These are phyloP conservation scores for Yamadazyma friedrichii DNA, from an alignment of 1,139 yeast species.

Conservation along the genomic window DNA sequence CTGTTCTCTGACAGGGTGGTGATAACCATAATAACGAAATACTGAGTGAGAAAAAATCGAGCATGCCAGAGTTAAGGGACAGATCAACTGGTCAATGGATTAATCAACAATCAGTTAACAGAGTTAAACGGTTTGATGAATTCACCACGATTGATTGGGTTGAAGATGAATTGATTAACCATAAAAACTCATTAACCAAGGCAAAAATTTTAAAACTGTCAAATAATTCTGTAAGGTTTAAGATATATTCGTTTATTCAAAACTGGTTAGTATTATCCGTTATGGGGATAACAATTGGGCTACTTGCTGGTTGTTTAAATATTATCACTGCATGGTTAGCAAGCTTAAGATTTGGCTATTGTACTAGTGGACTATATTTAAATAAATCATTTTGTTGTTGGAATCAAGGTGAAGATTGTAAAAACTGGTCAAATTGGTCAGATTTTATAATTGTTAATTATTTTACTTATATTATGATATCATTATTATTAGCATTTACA, in stretches of 20 bases:
- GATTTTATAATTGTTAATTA: conserved; percentile 47
- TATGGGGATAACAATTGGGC: conserved; percentile 76
- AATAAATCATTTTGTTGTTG: conserved; percentile 82
- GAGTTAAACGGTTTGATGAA: conserved; percentile 51
- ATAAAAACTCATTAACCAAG: conserved; percentile 33
- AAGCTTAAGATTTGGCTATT: conserved; percentile 74
- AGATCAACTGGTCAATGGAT: conserved; percentile 39
- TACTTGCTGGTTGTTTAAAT: conserved; percentile 78
- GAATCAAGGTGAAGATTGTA: conserved; percentile 47
- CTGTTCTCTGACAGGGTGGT: too few relatives aligned
- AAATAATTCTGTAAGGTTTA: conserved; percentile 20
- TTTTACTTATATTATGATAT: conserved; percentile 54
- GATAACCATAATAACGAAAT: too few relatives aligned
- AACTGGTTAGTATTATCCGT: conserved; percentile 74
- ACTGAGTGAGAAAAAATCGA: not conserved
- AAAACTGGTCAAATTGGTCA: conserved; percentile 60
- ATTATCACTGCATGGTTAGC: conserved; percentile 86
- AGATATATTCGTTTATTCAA: conserved; percentile 49
- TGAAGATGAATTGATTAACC: conserved; percentile 66
- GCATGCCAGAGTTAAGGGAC: conserved; percentile 18
- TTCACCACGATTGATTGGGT: conserved; percentile 84
- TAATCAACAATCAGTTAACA: conserved; percentile 32
- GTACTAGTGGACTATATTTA: conserved; percentile 66
- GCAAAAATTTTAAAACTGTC: conserved; percentile 14
- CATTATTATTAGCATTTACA: conserved; percentile 58